Evolutionary conservation across 805 yeast genomes (phyloP).

Genomic region (Metschnikowia cerradonensis): DNA sequence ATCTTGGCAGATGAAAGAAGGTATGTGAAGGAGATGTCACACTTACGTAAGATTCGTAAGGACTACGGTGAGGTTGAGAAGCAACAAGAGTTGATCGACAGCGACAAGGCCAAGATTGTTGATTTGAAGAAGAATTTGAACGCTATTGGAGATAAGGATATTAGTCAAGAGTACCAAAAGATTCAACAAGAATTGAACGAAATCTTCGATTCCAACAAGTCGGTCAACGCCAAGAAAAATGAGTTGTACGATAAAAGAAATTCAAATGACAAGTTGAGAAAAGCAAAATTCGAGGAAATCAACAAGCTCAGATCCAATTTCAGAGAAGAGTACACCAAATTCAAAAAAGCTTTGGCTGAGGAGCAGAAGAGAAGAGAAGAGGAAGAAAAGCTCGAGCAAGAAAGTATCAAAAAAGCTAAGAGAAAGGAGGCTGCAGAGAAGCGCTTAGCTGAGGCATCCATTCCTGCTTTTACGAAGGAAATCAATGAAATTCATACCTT

Average conservation of each 20-base stretch:
- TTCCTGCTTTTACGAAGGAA: conserved; percentile 82
- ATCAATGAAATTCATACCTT: conserved; percentile 71
- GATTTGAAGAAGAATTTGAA: conserved; percentile 67
- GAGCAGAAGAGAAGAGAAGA: conserved; percentile 67
- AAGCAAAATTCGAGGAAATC: conserved; percentile 62
- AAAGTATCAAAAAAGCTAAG: conserved; percentile 48
- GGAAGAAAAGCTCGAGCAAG: conserved; percentile 56
- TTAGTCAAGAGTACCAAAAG: conserved; percentile 63
- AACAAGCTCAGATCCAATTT: conserved; percentile 68
- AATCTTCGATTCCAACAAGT: conserved; percentile 55
- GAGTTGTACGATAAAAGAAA: conserved; percentile 61
- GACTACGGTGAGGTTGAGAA: conserved; percentile 71
- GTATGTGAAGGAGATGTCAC: conserved; percentile 76
- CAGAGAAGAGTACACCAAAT: conserved; percentile 69
- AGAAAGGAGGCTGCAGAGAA: conserved; percentile 58
- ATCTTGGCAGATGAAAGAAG: conserved; percentile 89
- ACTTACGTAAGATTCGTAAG: conserved; percentile 75
- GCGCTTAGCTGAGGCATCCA: conserved; percentile 66
- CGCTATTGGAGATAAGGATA: conserved; percentile 57
- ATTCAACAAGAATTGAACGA: conserved; percentile 68
- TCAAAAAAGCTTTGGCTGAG: conserved; percentile 61
- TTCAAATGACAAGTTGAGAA: conserved; percentile 62
- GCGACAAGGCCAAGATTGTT: conserved; percentile 69
- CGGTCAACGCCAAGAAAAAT: conserved; percentile 63
- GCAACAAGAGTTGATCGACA: conserved; percentile 74